Evolutionary conservation across 2,329 filamentous ascomycete genomes (phyloP), one percentile per base, ranked within the genome.

Genomic region (Arthroderma uncinatum): DNA sequence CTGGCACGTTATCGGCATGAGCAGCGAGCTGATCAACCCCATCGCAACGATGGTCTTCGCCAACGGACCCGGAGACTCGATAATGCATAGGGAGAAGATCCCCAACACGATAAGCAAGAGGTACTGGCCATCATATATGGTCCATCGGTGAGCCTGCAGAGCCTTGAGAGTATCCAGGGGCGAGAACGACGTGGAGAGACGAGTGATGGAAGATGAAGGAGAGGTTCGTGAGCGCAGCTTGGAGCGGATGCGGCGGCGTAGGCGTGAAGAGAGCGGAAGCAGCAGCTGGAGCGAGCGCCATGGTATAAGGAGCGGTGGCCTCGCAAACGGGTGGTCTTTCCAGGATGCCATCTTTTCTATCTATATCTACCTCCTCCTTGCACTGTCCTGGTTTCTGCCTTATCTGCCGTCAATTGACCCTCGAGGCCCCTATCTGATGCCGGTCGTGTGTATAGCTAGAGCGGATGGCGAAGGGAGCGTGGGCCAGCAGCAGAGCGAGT

Each of bases 1-100:
- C 71, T 97, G 92, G 62, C 89, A 81, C 2, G 91, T 94, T 54
- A 89, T 80, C 5, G 92, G 92, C 71, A 95, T 81, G 47, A 92
- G 76, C 39, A 95, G 76, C 33, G 90, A 82, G 63, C 83, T 76
- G 59, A 86, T 76, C 60, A 91, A 78, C 55, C 82, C 76, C 1
- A 84, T 78, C 12, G 89, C 79, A 42, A 86, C 82, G 52, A 83
- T 79, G 1, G 85, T 84, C 79, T 95, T 96, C 62, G 86, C 74
- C 57, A 92, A 71, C 0, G 89, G 86, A 1, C 89, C 89, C 0
- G 89, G 83, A 10, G 77, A 80, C 62, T 91, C 86, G 60, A 92
- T 89, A 62, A 96, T 83, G 65, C 80, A 86, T 60, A 96, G 79
- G 55, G 86, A 89, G 75, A 95, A 95, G 64, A 95, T 82, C 64